phyloP scores from a whole-genome alignment of 2,329 filamentous ascomycete genomes.

The Penicillium decumbens region DNA sequence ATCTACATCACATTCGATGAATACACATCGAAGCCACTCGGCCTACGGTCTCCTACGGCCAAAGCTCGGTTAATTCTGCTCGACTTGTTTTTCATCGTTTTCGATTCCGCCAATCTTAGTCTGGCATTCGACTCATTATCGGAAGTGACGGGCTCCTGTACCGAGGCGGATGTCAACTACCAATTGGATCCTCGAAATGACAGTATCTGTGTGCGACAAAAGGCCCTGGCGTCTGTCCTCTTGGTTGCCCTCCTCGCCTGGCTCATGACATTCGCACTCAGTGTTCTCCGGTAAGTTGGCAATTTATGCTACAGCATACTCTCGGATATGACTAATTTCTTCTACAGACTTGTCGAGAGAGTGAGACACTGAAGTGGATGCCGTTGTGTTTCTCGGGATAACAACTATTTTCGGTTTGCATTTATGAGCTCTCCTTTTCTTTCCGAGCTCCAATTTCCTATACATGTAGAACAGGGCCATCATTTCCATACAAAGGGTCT shows the following conservation, averaged over 20 bases:
- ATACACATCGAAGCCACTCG: constrained; percentile 88
- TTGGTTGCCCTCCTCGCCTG: constrained; percentile 81
- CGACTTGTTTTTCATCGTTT: constrained; percentile 94
- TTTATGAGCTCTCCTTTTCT: neutral
- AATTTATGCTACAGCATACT: neutral
- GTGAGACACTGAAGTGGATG: constrained; percentile 22
- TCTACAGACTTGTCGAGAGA: constrained; percentile 37
- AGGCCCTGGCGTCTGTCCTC: constrained; percentile 71
- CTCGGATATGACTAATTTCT: constrained; percentile 23
- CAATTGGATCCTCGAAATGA: constrained; percentile 32
- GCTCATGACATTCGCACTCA: constrained; percentile 84
- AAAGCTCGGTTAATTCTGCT: constrained; percentile 88
- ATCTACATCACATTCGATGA: constrained; percentile 94
- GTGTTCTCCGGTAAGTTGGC: constrained; percentile 60
- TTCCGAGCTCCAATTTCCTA: constrained; percentile 9
- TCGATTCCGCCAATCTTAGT: constrained; percentile 88
- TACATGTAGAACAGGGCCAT: constrained; percentile 49
- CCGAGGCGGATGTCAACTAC: constrained; percentile 41
- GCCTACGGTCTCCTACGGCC: constrained; percentile 72
- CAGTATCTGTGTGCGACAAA: constrained; percentile 59
- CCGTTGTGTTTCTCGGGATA: neutral
- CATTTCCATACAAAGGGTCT: constrained; percentile 58
- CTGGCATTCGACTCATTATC: constrained; percentile 80
- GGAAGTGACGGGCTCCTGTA: constrained; percentile 58
- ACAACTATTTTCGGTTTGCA: neutral